A percentile compares a stretch with the other conserved stretches of the same genome.
phyloP scores from a whole-genome alignment of 2,329 filamentous ascomycete species.

The Diaporthe citrichinensis region DNA sequence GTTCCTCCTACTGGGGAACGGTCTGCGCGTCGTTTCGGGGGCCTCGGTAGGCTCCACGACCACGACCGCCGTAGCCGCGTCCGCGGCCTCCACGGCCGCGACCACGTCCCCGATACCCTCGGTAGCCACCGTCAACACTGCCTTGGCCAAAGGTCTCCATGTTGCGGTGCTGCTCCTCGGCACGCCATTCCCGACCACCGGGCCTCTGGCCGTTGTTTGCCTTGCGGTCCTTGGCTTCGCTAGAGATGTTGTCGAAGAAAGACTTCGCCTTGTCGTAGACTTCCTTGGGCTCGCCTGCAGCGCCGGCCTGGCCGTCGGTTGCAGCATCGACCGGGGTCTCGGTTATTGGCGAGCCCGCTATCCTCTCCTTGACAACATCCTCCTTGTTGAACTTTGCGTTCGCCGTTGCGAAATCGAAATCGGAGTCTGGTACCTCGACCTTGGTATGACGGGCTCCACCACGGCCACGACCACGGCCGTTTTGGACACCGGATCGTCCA shows the following conservation, averaged over 20 bases:
- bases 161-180: conserved; percentile 94
- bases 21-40: conserved; percentile 38
- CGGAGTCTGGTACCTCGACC: conserved; percentile 89
- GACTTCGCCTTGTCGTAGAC: conserved; percentile 90
- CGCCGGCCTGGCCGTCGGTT: conserved; percentile 45
- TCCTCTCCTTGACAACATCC: conserved; percentile 89
- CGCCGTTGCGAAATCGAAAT: conserved; percentile 90
- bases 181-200: conserved; percentile 90
- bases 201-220: conserved; percentile 77
- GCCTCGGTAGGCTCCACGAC: conserved; percentile 53
- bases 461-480: conserved; percentile 57
- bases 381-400: conserved; percentile 93
- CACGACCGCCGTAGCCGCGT: conserved; percentile 54
- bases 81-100: conserved; percentile 77
- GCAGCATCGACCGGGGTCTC: conserved; percentile 65
- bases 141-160: conserved; percentile 98
- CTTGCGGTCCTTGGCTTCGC: conserved; percentile 89
- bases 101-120: conserved; percentile 83
- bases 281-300: conserved; percentile 47
- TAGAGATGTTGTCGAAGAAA: conserved; percentile 99
- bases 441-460: conserved; percentile 70
- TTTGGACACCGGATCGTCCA: conserved; percentile 60
- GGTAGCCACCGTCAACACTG: conserved; percentile 86
- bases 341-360: conserved; percentile 77
- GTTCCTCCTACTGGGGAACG: conserved; percentile 22